Percentiles rank a stretch among this genome's conserved stretches.
Conservation (phyloP, 179 eudicot genomes). For the Beta corolliflora region DNA sequence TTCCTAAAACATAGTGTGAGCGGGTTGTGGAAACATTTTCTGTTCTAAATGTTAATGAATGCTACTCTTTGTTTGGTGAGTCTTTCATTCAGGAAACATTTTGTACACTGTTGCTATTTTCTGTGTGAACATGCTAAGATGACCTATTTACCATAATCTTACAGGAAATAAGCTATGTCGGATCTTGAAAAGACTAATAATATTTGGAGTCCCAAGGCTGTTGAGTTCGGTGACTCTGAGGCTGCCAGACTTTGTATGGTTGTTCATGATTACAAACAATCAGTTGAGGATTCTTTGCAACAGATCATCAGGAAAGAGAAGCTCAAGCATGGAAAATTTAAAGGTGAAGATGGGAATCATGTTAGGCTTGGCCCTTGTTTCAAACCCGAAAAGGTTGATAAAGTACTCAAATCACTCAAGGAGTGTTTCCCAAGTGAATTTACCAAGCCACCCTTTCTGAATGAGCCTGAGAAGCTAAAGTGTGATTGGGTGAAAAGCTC, state of each 20-base stretch:
- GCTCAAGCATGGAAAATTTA: conserved; percentile 1
- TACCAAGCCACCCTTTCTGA: conserved; percentile 27
- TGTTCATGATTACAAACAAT: conserved; percentile 19
- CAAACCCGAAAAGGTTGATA: conserved; percentile 28
- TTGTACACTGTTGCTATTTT: background rate
- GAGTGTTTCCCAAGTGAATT: conserved; percentile 29
- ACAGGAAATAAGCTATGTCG: conserved; percentile 20
- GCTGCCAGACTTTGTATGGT: conserved; percentile 23
- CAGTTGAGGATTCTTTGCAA: conserved; percentile 24
- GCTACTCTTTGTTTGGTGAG: background rate
- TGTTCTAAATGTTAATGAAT: background rate
- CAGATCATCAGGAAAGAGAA: conserved; percentile 18
- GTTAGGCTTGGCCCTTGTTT: conserved; percentile 33
- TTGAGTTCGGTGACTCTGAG: conserved; percentile 28
- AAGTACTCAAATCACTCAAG: conserved; percentile 23
- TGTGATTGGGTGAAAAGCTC: conserved; percentile 33
- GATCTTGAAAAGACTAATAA: conserved; percentile 22
- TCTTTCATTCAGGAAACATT: background rate
- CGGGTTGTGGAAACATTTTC: background rate
- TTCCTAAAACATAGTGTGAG: background rate
- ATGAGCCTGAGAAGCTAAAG: conserved; percentile 29
- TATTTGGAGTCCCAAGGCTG: conserved; percentile 17
- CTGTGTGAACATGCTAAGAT: background rate
- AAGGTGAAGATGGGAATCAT: conserved; percentile 16
- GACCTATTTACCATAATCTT: background rate